Evolutionary conservation across 257 asterid genomes (phyloP), one percentile per base, ranked within the genome.

Genomic region (Misopates orontium): DNA sequence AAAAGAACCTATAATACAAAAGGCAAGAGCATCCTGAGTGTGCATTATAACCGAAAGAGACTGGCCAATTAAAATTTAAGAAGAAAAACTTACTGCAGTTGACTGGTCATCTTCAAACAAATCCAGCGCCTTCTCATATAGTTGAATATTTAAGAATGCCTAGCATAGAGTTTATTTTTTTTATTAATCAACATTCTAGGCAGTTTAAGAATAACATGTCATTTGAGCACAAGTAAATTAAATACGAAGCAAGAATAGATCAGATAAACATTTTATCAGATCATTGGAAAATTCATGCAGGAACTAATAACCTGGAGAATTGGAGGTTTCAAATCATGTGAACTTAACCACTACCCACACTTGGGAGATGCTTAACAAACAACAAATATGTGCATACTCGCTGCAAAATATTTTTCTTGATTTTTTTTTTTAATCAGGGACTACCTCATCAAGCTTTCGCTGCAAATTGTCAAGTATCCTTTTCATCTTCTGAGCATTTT

Each of bases 361-460:
- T 62, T 41, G 48, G 41, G 21, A 53, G 62, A 71, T 67, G 66
- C 69, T 61, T 74, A 28, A 42, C 47, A 50, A 62, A 58, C 55
- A 71, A 55, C 36, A 57, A 59, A 21, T 54, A 41, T 18, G 4
- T 5, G 4, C 18, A 19, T 4, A 36, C 15, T 49, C 12, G 51
- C 23, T 51, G 36, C 50, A 25, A 64, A n/a, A 20, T 0, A 15
- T 10, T 23, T 22, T 64, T 25, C 39, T 64, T 9, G 10, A n/a
- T n/a, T n/a, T n/a, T n/a, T n/a, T n/a, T n/a, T n/a, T n/a, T n/a
- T n/a, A n/a, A 47, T 39, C 58, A 28, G 62, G 16, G 48, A 61
- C 67, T 84, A 94, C 97, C 99, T 94, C 99, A 73, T 94, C 99
- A 77, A 90, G 76, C 82, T 80, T 90, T 59, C 74, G 87, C 75